Evolutionary conservation across 2,329 filamentous ascomycete species (phyloP), one percentile per base, ranked within the genome.

Genomic region (Clarireedia paspali): DNA sequence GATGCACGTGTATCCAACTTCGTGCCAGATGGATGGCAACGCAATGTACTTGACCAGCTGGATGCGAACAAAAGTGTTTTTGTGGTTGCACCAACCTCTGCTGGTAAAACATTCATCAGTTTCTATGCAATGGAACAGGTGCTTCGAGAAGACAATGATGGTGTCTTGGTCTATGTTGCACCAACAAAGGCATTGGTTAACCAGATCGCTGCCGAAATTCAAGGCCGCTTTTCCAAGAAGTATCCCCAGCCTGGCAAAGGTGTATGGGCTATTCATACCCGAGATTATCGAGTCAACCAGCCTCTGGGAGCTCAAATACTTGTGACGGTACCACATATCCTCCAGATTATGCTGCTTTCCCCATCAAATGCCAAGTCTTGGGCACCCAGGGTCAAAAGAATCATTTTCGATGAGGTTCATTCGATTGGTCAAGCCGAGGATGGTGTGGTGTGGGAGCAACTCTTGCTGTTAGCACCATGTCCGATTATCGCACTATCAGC

Each of bases 51-150:
- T 0, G 85, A 92, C 60, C 80, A 82, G 40, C 84, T 91, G 39
- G 88, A 92, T 67, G 77, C 76, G 0, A 75, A 87, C 53, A 80
- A 83, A 60, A 89, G 85, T 62, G 72, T 89, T 0, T 84, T 91
- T 57, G 85, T 90, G 0, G 83, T 91, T 7, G 88, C 88, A 0
- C 88, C 88, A 0, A 92, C 88, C 0, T 88, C 84, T 24, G 84
- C 88, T 0, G 88, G 88, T 60, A 92, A 91, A 69, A 92, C 88
- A 0, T 92, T 91, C 68, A 91, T 91, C 57, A 87, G 82, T 0
- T 92, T 91, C 69, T 91, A 92, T 63, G 88, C 88, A 1, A 92
- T 91, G 85, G 85, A 87, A 64, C 84, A 88, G 65, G 74, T 91
- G 1, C 73, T 92, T 9, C 77, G 86, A 65, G 77, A 78, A 4